phyloP scores from a whole-genome alignment of 345 rosid genomes.

The Eucalyptus fibrosa region DNA sequence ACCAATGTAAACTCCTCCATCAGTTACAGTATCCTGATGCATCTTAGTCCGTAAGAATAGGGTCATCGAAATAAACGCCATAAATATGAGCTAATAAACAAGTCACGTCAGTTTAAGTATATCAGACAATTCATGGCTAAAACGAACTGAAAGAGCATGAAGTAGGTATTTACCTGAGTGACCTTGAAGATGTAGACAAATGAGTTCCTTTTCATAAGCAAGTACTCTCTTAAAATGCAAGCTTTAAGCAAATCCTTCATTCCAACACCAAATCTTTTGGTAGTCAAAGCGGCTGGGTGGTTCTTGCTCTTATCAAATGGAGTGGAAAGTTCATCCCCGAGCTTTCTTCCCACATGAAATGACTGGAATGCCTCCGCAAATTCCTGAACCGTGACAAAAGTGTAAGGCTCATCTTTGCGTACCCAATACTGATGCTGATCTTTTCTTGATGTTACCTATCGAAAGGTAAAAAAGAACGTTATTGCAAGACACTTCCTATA shows the following conservation, averaged over 20 bases:
- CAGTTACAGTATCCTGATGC: background rate
- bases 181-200: conserved; percentile 44
- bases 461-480: background rate
- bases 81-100: background rate
- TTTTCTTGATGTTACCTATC: conserved; percentile 60
- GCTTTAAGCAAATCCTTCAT: conserved; percentile 42
- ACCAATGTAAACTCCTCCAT: conserved; percentile 19
- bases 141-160: background rate
- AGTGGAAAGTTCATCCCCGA: conserved; percentile 20
- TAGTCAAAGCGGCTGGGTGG: conserved; percentile 51
- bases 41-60: conserved; percentile 19
- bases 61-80: conserved; percentile 19
- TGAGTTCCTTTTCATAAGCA: conserved; percentile 57
- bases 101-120: background rate
- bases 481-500: background rate
- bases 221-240: conserved; percentile 32
- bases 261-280: conserved; percentile 28
- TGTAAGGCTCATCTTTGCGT: conserved; percentile 27
- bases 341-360: conserved; percentile 16
- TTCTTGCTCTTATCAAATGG: conserved; percentile 38
- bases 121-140: background rate
- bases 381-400: conserved; percentile 27
- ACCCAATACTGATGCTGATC: conserved; percentile 69
- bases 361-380: conserved; percentile 40
- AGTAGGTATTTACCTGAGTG: conserved; percentile 18